Percentiles rank a stretch among this genome's conserved stretches.
These are phyloP conservation scores for Metschnikowia amazonensis DNA, from an alignment of 805 yeast genomes.

Conservation along the genomic window DNA sequence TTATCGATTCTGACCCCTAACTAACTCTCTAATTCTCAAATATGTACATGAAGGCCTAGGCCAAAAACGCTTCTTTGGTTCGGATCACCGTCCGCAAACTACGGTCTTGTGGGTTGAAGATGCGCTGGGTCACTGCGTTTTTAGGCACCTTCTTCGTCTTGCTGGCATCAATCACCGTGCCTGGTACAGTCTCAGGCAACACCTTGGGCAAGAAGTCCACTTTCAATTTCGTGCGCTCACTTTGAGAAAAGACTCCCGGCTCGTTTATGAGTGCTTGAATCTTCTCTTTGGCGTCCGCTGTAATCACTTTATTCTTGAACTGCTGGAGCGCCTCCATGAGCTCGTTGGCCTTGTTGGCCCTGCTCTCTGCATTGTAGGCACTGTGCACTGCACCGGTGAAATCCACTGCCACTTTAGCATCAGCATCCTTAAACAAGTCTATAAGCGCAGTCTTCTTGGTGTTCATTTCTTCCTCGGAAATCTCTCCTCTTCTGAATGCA, in stretches of 20 bases:
- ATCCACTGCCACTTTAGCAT: constrained; percentile 44
- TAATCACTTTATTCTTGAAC: constrained; percentile 24
- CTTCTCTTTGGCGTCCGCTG: constrained; percentile 36
- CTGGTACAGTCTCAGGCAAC: constrained; percentile 46
- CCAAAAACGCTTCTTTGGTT: constrained; percentile 46
- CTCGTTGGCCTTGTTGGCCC: constrained; percentile 21
- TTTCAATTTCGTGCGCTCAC: constrained; percentile 38
- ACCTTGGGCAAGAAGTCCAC: constrained; percentile 53
- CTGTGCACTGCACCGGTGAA: constrained; percentile 38
- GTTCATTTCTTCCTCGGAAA: constrained; percentile 25
- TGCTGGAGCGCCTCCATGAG: constrained; percentile 20
- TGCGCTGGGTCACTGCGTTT: constrained; percentile 46
- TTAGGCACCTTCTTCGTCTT: constrained; percentile 45
- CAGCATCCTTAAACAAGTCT: constrained; percentile 37
- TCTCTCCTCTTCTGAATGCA: constrained; percentile 34
- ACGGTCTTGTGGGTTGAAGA: constrained; percentile 58
- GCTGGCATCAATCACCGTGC: constrained; percentile 34
- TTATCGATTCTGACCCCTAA: too few species aligned
- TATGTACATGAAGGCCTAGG: constrained; percentile 11
- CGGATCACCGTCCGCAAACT: constrained; percentile 52
- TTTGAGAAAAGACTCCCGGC: constrained; percentile 37
- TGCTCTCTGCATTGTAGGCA: constrained; percentile 32
- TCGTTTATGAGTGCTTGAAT: constrained; percentile 43
- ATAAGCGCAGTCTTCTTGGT: constrained; percentile 28
- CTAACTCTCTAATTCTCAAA: too few species aligned